Conservation (phyloP, 495 filamentous ascomycete genomes). For the Talaromyces adpressus region DNA sequence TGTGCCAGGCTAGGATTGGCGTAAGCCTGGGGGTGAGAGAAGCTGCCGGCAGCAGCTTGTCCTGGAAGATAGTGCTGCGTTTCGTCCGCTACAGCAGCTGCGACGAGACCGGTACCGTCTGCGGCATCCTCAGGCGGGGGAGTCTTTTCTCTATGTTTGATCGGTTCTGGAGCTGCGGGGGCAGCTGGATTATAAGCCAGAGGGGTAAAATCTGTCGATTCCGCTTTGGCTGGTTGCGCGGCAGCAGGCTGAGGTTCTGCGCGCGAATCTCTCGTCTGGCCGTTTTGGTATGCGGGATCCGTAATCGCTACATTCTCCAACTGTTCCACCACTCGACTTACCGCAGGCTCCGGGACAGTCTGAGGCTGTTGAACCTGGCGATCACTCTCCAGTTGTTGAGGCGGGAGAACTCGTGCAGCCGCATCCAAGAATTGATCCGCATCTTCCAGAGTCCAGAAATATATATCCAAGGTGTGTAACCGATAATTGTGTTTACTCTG, state of each 20-base stretch:
- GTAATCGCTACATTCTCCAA: slow-evolving; percentile 75
- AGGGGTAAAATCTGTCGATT: slow-evolving; percentile 46
- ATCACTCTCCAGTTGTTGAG: slow-evolving; percentile 47
- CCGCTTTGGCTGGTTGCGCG: slow-evolving; percentile 25
- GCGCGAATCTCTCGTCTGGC: slow-evolving; percentile 42
- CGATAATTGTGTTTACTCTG: slow-evolving; percentile 66
- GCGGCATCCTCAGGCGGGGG: slow-evolving; percentile 71
- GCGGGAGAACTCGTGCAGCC: slow-evolving; percentile 51
- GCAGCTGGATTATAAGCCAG: slow-evolving; percentile 88
- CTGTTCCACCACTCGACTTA: slow-evolving; percentile 77
- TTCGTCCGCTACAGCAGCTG: slow-evolving; percentile 61
- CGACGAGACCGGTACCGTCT: slow-evolving; percentile 61
- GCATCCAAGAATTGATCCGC: slow-evolving; percentile 65
- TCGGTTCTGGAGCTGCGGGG: slow-evolving; percentile 74
- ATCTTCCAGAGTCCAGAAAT: slow-evolving; percentile 80
- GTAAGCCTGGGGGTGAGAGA: slow-evolving; percentile 13
- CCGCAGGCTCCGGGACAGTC: slow-evolving; percentile 41
- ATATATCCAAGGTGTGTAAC: slow-evolving; percentile 79
- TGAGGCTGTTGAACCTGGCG: slow-evolving; percentile 41
- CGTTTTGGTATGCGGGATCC: slow-evolving; percentile 51
- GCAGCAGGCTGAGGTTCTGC: slow-evolving; percentile 32
- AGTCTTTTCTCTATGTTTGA: slow-evolving; percentile 82
- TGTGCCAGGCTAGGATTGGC: slow-evolving; percentile 12
- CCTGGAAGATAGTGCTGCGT: slow-evolving; percentile 26
- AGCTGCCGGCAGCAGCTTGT: slow-evolving; percentile 10